A percentile compares a stretch with the other conserved stretches of the same genome.
These are phyloP conservation scores for Venturia carpophila DNA, from an alignment of 2,329 filamentous ascomycete genomes.

Conservation along the genomic window DNA sequence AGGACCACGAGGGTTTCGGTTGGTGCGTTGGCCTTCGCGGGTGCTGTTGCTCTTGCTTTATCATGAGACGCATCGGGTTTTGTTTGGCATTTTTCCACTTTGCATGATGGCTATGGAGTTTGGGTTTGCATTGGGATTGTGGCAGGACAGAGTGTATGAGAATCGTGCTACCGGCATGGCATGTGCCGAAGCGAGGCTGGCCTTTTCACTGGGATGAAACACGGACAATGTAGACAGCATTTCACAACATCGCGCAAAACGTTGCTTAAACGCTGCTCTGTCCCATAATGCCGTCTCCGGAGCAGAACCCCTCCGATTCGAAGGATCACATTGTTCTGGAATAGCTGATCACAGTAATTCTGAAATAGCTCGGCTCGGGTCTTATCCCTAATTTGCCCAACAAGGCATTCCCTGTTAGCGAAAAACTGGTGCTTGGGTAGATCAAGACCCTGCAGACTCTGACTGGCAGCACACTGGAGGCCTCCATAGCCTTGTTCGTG, in stretches of 20 bases:
- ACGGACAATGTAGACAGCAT: background rate
- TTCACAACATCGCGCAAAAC: background rate
- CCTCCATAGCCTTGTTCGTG: background rate
- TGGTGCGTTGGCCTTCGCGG: background rate
- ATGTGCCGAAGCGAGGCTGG: background rate
- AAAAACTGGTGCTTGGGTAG: background rate
- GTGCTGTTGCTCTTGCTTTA: background rate
- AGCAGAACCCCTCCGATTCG: background rate
- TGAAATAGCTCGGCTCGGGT: background rate
- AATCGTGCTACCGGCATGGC: background rate
- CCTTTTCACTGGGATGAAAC: background rate
- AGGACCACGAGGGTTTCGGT: constrained; percentile 4
- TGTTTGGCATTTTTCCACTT: background rate
- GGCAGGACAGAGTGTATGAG: background rate
- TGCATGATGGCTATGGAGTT: constrained; percentile 1
- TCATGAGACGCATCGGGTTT: background rate
- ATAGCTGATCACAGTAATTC: background rate
- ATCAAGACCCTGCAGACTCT: background rate
- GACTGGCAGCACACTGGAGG: background rate
- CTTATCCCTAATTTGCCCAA: background rate
- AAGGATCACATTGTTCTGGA: background rate
- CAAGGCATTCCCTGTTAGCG: background rate
- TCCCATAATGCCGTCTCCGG: background rate
- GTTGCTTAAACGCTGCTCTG: no score
- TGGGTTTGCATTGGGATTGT: background rate